These are phyloP conservation scores for Quercus robur DNA, from an alignment of 306 rosid genomes.

Conservation along the genomic window DNA sequence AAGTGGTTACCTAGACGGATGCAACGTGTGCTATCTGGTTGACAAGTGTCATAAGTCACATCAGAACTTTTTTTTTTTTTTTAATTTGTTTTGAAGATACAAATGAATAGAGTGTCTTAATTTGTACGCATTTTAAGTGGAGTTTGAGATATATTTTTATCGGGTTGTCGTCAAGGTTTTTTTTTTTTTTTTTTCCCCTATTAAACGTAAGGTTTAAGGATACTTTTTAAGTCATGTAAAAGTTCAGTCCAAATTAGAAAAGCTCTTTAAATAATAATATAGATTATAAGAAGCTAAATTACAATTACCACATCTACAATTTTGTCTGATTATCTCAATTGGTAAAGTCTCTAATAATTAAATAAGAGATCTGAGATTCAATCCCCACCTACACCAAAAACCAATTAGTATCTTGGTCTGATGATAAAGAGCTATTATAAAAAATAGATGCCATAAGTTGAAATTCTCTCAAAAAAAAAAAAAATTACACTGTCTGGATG, in stretches of 20 bases:
- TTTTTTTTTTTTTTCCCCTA: too few relatives aligned
- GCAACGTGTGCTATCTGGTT: background rate
- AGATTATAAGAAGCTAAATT: too few relatives aligned
- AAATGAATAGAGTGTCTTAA: rapidly evolving
- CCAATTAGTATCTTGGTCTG: rapidly evolving
- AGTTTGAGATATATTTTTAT: too few relatives aligned
- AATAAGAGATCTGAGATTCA: too few relatives aligned
- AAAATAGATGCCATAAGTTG: rapidly evolving
- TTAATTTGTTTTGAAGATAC: rapidly evolving
- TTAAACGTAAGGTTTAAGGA: rapidly evolving
- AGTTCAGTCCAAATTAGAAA: rapidly evolving
- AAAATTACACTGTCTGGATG: too few relatives aligned
- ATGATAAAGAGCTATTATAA: rapidly evolving
- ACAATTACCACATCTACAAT: too few relatives aligned
- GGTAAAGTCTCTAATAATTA: too few relatives aligned
- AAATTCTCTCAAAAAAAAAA: too few relatives aligned
- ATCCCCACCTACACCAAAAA: too few relatives aligned
- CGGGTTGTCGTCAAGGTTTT: rapidly evolving
- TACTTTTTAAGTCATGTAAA: rapidly evolving
- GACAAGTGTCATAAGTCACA: background rate
- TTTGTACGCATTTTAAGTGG: too few relatives aligned
- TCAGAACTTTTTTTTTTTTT: too few relatives aligned
- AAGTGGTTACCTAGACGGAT: background rate
- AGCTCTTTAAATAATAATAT: too few relatives aligned
- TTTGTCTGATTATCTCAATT: rapidly evolving